Conservation (phyloP, 306 rosid species). For the Prunus campanulata region DNA sequence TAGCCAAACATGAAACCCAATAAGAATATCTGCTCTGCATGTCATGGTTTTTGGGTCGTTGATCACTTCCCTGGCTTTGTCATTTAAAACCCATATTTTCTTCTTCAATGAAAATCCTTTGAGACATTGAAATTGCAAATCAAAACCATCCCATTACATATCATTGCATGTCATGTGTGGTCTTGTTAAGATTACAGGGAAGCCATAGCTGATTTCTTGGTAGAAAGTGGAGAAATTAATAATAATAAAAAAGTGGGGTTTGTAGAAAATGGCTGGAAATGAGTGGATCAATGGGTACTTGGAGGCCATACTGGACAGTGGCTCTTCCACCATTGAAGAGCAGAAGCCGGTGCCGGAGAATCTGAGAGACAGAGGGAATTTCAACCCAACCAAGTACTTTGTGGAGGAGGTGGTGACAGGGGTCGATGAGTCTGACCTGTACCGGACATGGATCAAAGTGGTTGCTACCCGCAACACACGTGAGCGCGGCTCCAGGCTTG, state of each 20-base stretch:
- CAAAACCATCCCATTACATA: neutral
- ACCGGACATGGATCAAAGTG: constrained; percentile 92
- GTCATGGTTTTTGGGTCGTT: neutral
- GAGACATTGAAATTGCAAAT: neutral
- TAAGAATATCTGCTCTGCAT: constrained; percentile 8
- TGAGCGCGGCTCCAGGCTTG: constrained; percentile 86
- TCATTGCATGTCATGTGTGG: neutral
- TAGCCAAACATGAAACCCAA: neutral
- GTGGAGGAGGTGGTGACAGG: constrained; percentile 91
- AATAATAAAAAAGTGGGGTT: too few species aligned
- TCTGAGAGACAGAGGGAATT: constrained; percentile 58
- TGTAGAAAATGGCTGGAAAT: constrained; percentile 69
- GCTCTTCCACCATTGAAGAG: constrained; percentile 76
- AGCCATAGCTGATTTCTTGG: neutral
- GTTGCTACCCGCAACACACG: constrained; percentile 91
- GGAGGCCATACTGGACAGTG: constrained; percentile 79
- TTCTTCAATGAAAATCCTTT: neutral
- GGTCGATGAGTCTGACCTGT: constrained; percentile 84
- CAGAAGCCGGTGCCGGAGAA: constrained; percentile 55
- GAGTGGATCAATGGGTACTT: constrained; percentile 95
- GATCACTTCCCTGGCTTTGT: neutral
- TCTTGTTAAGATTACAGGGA: too few species aligned
- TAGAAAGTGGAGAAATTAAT: neutral
- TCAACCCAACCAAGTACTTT: constrained; percentile 82
- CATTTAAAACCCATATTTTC: neutral